A percentile compares a stretch with the other conserved stretches of the same genome.
Conservation (phyloP, 1,139 yeast species). For the Yamadazyma pseudoaaseri region DNA sequence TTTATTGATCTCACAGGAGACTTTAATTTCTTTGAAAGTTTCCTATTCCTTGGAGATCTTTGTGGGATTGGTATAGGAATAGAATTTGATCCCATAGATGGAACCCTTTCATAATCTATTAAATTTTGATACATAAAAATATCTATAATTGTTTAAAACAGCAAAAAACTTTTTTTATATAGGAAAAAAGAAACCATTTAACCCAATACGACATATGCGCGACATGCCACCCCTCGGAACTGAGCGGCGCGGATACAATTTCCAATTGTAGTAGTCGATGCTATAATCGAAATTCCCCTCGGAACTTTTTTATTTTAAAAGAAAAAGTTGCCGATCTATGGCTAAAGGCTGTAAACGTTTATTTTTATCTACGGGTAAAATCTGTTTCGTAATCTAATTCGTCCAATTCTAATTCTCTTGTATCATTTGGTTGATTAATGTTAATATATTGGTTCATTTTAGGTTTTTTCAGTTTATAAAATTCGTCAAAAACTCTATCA, state of each 20-base stretch:
- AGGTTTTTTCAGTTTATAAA: slow-evolving; percentile 19
- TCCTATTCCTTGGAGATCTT: neutral
- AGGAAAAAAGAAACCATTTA: neutral
- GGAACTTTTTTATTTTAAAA: too few relatives aligned
- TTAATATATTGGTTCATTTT: slow-evolving; percentile 20
- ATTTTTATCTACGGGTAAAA: too few relatives aligned
- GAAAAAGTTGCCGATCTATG: too few relatives aligned
- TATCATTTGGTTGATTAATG: slow-evolving; percentile 9
- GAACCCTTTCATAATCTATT: neutral
- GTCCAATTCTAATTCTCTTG: slow-evolving; percentile 20
- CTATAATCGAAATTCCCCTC: too few relatives aligned
- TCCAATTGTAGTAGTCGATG: too few relatives aligned
- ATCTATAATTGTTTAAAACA: neutral
- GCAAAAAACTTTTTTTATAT: neutral
- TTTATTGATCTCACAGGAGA: slow-evolving; percentile 1
- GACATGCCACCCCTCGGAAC: too few relatives aligned
- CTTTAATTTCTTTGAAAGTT: neutral
- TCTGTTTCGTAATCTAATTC: slow-evolving; percentile 20
- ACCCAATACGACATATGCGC: too few relatives aligned
- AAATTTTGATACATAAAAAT: neutral
- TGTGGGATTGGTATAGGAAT: neutral
- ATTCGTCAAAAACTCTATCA: slow-evolving; percentile 75
- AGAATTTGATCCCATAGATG: neutral
- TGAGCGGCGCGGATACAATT: too few relatives aligned
- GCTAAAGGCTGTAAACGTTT: too few relatives aligned